phyloP scores from a whole-genome alignment of 106 monocot genomes.

The Dendrobium huoshanense region DNA sequence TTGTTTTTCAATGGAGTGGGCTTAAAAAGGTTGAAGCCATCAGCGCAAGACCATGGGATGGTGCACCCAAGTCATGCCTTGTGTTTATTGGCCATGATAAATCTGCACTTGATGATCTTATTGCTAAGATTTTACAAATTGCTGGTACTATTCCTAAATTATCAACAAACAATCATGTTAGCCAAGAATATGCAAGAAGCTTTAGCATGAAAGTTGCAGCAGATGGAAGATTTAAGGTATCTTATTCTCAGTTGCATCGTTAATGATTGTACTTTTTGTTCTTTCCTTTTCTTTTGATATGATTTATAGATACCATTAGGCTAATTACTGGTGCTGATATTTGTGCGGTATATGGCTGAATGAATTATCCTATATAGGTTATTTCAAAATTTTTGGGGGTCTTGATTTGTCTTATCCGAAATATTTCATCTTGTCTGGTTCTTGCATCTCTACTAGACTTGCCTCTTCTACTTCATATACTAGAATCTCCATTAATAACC shows the following conservation, averaged over 20 bases:
- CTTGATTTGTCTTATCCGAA: neutral
- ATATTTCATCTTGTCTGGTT: neutral
- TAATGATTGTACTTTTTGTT: neutral
- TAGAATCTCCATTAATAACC: neutral
- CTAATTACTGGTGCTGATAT: neutral
- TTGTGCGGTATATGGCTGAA: neutral
- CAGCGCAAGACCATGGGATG: constrained; percentile 39
- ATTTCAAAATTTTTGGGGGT: neutral
- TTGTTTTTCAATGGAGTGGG: constrained; percentile 59
- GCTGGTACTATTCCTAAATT: constrained; percentile 2
- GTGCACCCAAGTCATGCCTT: constrained; percentile 36
- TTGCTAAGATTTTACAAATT: constrained; percentile 16
- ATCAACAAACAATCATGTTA: constrained; percentile 1
- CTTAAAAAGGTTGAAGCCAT: constrained; percentile 49
- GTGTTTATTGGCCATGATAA: constrained; percentile 43
- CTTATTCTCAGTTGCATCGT: neutral
- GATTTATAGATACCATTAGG: neutral
- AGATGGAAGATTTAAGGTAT: constrained; percentile 55
- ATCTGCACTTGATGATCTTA: constrained; percentile 31
- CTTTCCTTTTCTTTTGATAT: neutral
- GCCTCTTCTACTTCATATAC: neutral
- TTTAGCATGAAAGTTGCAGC: constrained; percentile 20
- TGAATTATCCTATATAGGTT: neutral
- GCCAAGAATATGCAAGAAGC: constrained; percentile 20
- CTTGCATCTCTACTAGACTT: neutral